These are phyloP conservation scores for Coleophoma crateriformis DNA, from an alignment of 2,329 filamentous ascomycete species.

Conservation along the genomic window DNA sequence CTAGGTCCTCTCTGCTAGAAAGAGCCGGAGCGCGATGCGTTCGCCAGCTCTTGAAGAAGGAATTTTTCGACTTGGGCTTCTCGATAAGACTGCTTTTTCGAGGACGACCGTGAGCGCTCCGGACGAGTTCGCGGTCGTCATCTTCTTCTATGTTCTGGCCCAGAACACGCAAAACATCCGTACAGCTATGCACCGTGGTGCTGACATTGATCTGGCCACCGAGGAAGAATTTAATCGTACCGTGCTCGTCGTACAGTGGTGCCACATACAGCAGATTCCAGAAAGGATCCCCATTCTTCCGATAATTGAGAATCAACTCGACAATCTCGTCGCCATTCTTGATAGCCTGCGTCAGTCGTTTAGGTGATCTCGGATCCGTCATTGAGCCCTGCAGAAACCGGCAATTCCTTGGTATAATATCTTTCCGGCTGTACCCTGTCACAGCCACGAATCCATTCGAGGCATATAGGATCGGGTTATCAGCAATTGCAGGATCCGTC, in stretches of 20 bases:
- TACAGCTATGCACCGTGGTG: slow-evolving; percentile 41
- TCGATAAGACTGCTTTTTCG: background rate
- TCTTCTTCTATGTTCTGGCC: slow-evolving; percentile 29
- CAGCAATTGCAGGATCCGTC: slow-evolving; percentile 42
- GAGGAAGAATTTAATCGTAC: slow-evolving; percentile 45
- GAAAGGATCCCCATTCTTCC: slow-evolving; percentile 44
- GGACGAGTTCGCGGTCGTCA: slow-evolving; percentile 11
- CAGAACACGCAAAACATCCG: slow-evolving; percentile 45
- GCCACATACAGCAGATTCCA: slow-evolving; percentile 52
- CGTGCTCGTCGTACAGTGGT: slow-evolving; percentile 42
- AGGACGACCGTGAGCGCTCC: slow-evolving; percentile 7
- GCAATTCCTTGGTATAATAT: slow-evolving; percentile 44
- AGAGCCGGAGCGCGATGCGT: slow-evolving; percentile 7
- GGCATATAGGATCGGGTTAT: slow-evolving; percentile 43
- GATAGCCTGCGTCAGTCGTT: slow-evolving; percentile 36
- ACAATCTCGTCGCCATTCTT: slow-evolving; percentile 36
- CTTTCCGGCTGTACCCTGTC: slow-evolving; percentile 40
- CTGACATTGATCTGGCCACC: slow-evolving; percentile 54
- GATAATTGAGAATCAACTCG: slow-evolving; percentile 46
- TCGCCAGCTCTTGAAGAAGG: slow-evolving; percentile 20
- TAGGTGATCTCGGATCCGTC: slow-evolving; percentile 36
- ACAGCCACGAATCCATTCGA: slow-evolving; percentile 47
- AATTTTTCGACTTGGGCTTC: slow-evolving; percentile 7
- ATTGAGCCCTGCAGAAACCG: slow-evolving; percentile 42
- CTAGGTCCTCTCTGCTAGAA: background rate